A percentile compares a stretch with the other conserved stretches of the same genome.
Conservation (phyloP, 306 rosid species). For the Alnus glutinosa region DNA sequence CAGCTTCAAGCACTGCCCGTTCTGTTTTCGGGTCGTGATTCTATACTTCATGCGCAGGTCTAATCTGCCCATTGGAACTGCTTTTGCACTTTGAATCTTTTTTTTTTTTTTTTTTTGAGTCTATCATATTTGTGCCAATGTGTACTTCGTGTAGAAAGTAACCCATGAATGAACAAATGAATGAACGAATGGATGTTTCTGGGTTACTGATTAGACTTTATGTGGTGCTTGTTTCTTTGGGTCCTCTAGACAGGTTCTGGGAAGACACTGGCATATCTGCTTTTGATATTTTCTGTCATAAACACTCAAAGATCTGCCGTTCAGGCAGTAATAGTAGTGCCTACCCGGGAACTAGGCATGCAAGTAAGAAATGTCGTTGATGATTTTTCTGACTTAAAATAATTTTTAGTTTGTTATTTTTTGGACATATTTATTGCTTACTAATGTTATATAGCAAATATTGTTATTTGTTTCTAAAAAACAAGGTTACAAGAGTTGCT, state of each 20-base stretch:
- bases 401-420: background rate
- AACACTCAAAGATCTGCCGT: conserved; percentile 56
- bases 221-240: conserved; percentile 29
- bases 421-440: too few species aligned
- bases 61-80: conserved; percentile 23
- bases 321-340: conserved; percentile 86
- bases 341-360: conserved; percentile 95
- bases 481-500: conserved; percentile 87
- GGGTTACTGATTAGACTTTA: background rate
- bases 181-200: background rate
- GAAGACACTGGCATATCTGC: conserved; percentile 89
- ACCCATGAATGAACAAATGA: background rate
- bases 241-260: conserved; percentile 94
- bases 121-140: background rate
- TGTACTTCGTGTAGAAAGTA: background rate
- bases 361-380: conserved; percentile 57
- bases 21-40: conserved; percentile 71
- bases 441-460: background rate
- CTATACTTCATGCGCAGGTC: conserved; percentile 95
- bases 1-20: conserved; percentile 71
- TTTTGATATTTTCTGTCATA: conserved; percentile 63
- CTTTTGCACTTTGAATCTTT: background rate
- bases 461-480: background rate
- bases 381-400: background rate
- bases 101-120: background rate